Base-by-base conservation (phyloP, 192 early-diverging fungal genomes). In the Coemansia sp. region DNA sequence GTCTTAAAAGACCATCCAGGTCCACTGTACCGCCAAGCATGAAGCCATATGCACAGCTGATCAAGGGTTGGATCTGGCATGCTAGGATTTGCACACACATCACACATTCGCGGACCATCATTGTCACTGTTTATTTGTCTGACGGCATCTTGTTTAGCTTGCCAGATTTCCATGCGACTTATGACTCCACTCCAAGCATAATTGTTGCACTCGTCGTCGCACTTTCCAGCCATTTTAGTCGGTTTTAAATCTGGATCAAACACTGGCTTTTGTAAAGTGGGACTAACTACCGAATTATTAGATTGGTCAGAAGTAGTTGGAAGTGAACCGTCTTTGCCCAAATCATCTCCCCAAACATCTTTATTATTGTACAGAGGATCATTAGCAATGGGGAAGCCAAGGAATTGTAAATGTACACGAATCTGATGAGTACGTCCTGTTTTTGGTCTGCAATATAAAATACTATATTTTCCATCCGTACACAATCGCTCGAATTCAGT, bases 351-450 rank as follows among this genome's bases (percentile, higher is more conserved):
- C 93, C 94, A 97, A 0, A 88, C 79, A 1, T 87, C 85, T 9
- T 67, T 54, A 72, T 88, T 87, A 54, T 88, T 85, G 76, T 98
- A 98, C 2, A 97, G 64, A 11, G 97, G 97, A 67, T 98, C 97
- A 67, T 98, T 97, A 21, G 90, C 93, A 59, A 98, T 97, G 1
- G 95, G 95, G 58, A 87, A 86, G 5, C 97, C 97, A 0, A 98
- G 84, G 67, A 88, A 95, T 78, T 94, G 93, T 30, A 98, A 71
- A 66, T 98, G 97, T 51, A 98, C 95, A 31, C 97, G 88, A 64
- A 98, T 97, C 80, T 98, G 97, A 62, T 98, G 97, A 11, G 95
- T 97, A 29, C 97, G 82, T 2, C 97, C 97, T 0, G 95, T 97
- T 19, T 92, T 69, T 1, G 97, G 97, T 51, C 86, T 76, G 63